Conservation (phyloP, 805 yeast species). For the Yarrowia sp. region DNA sequence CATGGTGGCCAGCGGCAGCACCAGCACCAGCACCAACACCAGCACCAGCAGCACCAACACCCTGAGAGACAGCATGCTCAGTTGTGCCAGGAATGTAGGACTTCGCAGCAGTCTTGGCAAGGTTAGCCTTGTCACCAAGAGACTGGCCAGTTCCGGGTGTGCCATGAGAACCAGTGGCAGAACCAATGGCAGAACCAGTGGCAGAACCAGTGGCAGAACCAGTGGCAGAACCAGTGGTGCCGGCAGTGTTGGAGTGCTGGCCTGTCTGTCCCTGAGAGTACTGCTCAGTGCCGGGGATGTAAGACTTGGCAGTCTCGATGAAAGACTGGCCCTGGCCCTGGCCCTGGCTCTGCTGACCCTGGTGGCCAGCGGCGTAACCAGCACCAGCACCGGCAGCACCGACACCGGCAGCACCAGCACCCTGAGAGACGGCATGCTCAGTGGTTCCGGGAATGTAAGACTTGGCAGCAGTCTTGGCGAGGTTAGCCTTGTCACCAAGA, state of each 20-base stretch:
- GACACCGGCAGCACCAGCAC: slow-evolving; percentile 5
- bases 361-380: slow-evolving; percentile 8
- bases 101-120: neutral
- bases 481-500: slow-evolving; percentile 13
- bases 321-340: slow-evolving; percentile 8
- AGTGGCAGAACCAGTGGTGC: slow-evolving; percentile 16
- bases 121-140: slow-evolving; percentile 12
- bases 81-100: slow-evolving; percentile 1
- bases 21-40: slow-evolving; percentile 23
- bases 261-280: neutral
- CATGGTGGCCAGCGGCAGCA: neutral
- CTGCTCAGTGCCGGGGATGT: slow-evolving; percentile 15
- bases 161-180: neutral
- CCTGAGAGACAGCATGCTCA: slow-evolving; percentile 1
- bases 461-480: neutral
- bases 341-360: neutral
- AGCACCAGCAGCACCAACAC: slow-evolving; percentile 17
- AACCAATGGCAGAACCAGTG: neutral
- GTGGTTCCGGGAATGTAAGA: slow-evolving; percentile 2
- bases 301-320: slow-evolving; percentile 18
- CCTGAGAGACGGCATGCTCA: slow-evolving; percentile 1
- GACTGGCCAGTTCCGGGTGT: neutral
- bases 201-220: no score
- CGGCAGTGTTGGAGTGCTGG: no score
- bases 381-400: slow-evolving; percentile 23